Evolutionary conservation across 2,329 filamentous ascomycete genomes (phyloP), one percentile per base, ranked within the genome.

Genomic region (Pseudogymnoascus sp.): DNA sequence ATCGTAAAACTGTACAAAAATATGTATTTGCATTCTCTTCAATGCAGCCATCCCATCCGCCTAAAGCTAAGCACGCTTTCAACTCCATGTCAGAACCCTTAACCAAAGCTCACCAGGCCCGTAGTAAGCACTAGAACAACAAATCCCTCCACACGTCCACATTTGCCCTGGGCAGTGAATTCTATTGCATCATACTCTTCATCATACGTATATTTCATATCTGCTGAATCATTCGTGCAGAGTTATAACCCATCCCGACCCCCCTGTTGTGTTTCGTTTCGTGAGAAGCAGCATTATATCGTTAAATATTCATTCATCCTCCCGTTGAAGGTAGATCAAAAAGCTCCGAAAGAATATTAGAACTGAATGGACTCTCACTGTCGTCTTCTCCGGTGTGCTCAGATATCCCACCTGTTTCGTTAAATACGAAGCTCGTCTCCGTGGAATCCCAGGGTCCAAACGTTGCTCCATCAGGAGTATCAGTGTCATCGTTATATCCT

Each of bases 81-180:
- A 19, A 36, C 35, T 36, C 35, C 35, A 36, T 3, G 12, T 36
- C 9, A n/a, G 11, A 36, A 6, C 5, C 35, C 11, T 4, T 36
- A 36, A 5, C 9, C 5, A 5, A 36, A 36, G 12, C 38, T 41
- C 5, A 14, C 30, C 45, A 77, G 75, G 80, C 80, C 2, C 77
- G 77, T 68, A 84, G 83, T 6, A 78, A 80, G 65, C 84, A 86
- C 67, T 83, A 86, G 67, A 86, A 86, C 69, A 85, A 84, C 69
- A 75, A 74, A 28, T 76, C 76, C n/a, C 78, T 83, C 62, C 77
- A 83, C 41, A 75, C 74, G 33, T 84, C 83, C 1, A 83, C 83
- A 0, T 86, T 87, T 72, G 78, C 77, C 1, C 77, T 85, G 0
- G 84, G 84, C 9, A 80, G 81, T 14, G 83, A 86, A 69, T 86